Evolutionary conservation across 495 filamentous ascomycete species (phyloP).

Genomic region (Talaromyces thailandensis): DNA sequence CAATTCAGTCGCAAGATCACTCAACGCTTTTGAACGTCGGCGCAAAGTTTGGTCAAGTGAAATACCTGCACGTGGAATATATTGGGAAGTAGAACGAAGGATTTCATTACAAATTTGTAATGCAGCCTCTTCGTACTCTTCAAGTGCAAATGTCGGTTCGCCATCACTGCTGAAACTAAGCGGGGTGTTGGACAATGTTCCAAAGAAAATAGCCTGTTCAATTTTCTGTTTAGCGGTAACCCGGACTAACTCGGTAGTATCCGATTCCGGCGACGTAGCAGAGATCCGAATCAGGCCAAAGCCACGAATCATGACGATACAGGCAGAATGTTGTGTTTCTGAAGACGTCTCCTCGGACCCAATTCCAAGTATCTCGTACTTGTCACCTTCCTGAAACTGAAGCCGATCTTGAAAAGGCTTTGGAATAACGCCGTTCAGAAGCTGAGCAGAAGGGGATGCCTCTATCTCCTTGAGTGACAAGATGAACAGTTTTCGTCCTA

Average conservation of each 20-base stretch:
- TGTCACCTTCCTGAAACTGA: conserved; percentile 60
- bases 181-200: conserved; percentile 67
- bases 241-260: conserved; percentile 17
- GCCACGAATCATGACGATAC: conserved; percentile 65
- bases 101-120: conserved; percentile 73
- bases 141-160: conserved; percentile 50
- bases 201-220: conserved; percentile 91
- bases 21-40: conserved; percentile 57
- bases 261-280: conserved; percentile 19
- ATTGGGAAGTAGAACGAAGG: conserved; percentile 61
- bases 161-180: conserved; percentile 62
- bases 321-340: conserved; percentile 47
- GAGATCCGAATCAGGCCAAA: conserved; percentile 71
- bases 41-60: conserved; percentile 75
- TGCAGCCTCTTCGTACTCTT: conserved; percentile 71
- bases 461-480: conserved; percentile 55
- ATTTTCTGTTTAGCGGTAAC: conserved; percentile 80
- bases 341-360: conserved; percentile 27
- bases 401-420: conserved; percentile 75
- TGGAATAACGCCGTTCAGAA: conserved; percentile 35
- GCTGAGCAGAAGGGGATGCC: conserved; percentile 59
- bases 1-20: conserved; percentile 61
- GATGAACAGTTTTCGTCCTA: conserved; percentile 66
- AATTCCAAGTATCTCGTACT: conserved; percentile 36
- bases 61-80: conserved; percentile 59